These are phyloP conservation scores for Solanum pinnatisectum DNA, from an alignment of 257 asterid genomes.

Conservation along the genomic window DNA sequence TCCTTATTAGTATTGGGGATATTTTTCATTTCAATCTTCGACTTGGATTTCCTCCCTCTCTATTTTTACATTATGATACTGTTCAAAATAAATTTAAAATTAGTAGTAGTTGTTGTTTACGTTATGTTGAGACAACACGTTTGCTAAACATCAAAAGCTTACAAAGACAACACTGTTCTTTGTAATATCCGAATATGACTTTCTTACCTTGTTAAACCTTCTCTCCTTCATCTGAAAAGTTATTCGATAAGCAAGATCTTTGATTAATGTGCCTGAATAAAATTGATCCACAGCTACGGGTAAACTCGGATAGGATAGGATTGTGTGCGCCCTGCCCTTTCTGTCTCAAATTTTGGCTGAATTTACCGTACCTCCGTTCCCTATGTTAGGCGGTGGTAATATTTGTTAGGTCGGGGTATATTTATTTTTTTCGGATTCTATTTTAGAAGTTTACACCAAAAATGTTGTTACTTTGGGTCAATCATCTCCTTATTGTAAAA, in stretches of 20 bases:
- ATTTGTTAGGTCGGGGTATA: too few species aligned
- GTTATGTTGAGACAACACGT: neutral
- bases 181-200: neutral
- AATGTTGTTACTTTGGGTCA: neutral
- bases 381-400: too few species aligned
- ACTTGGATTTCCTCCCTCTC: neutral
- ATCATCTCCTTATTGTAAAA: neutral
- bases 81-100: neutral
- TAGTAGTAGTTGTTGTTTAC: neutral
- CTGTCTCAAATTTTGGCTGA: too few species aligned
- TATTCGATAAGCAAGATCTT: too few species aligned
- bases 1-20: neutral
- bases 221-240: neutral
- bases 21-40: neutral
- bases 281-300: too few species aligned
- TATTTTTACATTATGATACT: neutral
- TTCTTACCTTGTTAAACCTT: too few species aligned
- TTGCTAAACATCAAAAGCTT: neutral
- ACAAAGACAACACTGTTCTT: neutral
- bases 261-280: too few species aligned
- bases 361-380: too few species aligned
- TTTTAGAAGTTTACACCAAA: neutral
- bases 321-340: too few species aligned
- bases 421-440: too few species aligned
- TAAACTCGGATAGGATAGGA: too few species aligned